These are phyloP conservation scores for Pelargonium australe DNA, from an alignment of 441 rosid species.

Conservation along the genomic window DNA sequence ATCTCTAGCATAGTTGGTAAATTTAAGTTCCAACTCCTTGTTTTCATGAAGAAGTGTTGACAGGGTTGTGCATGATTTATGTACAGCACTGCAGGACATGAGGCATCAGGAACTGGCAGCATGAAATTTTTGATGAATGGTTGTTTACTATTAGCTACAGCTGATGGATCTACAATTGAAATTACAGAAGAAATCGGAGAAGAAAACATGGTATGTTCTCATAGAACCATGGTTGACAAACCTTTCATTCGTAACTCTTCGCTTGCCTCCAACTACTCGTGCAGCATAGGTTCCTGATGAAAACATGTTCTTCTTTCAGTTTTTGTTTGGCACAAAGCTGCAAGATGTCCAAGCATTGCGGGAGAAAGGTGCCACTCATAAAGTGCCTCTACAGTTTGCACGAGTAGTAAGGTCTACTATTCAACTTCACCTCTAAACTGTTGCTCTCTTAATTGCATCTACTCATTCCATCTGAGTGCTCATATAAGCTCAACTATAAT, in stretches of 20 bases:
- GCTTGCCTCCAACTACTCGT: no score
- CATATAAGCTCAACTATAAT: no score
- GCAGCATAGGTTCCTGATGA: neutral
- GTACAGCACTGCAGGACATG: conserved; percentile 50
- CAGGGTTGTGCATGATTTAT: neutral
- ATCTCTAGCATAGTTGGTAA: neutral
- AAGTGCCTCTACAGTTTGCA: conserved; percentile 46
- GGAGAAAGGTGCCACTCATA: conserved; percentile 26
- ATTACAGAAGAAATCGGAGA: conserved; percentile 43
- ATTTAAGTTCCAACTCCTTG: neutral
- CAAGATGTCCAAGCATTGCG: conserved; percentile 37
- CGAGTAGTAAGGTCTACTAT: conserved; percentile 41
- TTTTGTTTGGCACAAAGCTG: conserved; percentile 41
- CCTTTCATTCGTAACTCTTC: neutral
- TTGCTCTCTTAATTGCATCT: neutral
- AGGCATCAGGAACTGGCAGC: conserved; percentile 56
- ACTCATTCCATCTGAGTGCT: no score
- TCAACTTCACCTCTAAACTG: neutral
- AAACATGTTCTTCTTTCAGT: conserved; percentile 27
- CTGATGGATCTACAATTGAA: conserved; percentile 48
- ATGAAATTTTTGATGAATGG: conserved; percentile 59
- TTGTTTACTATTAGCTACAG: conserved; percentile 46
- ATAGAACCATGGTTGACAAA: neutral
- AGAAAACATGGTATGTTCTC: conserved; percentile 32
- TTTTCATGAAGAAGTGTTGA: neutral